A percentile compares a stretch with the other conserved stretches of the same genome.
phyloP scores from a whole-genome alignment of 1,284 basidiomycete species.

The Ustilago hordei region DNA sequence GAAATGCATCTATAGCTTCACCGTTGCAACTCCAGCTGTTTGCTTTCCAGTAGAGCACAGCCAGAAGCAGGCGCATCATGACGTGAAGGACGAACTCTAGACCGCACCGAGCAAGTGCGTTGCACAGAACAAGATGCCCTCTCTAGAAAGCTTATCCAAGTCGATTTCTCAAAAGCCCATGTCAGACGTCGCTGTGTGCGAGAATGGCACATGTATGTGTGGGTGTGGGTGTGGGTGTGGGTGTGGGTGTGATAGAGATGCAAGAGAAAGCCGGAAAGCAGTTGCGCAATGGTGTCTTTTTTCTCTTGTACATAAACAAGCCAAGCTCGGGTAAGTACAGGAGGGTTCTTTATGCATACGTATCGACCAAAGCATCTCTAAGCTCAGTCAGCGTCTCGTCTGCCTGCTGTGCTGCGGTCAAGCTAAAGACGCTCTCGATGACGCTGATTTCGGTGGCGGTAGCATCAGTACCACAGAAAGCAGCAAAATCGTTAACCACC shows the following conservation, averaged over 20 bases:
- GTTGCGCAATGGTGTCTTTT: no score
- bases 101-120: neutral
- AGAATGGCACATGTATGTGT: neutral
- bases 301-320: neutral
- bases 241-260: no score
- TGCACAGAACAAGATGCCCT: neutral
- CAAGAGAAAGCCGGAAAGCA: neutral
- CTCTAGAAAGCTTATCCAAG: neutral
- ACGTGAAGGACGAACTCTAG: constrained; percentile 32
- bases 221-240: neutral
- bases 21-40: constrained; percentile 86
- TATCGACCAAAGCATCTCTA: constrained; percentile 67
- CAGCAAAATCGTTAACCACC: constrained; percentile 99
- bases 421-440: constrained; percentile 92
- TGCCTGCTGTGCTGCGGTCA: constrained; percentile 52
- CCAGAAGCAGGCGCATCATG: neutral
- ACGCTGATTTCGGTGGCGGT: constrained; percentile 98
- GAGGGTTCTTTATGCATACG: constrained; percentile 56
- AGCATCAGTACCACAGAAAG: constrained; percentile 76
- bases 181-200: no score
- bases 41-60: constrained; percentile 73
- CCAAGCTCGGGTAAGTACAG: no score
- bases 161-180: no score
- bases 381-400: constrained; percentile 65
- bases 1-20: constrained; percentile 95